Conservation (phyloP, 495 filamentous ascomycete species). For the Xylaria acuta region DNA sequence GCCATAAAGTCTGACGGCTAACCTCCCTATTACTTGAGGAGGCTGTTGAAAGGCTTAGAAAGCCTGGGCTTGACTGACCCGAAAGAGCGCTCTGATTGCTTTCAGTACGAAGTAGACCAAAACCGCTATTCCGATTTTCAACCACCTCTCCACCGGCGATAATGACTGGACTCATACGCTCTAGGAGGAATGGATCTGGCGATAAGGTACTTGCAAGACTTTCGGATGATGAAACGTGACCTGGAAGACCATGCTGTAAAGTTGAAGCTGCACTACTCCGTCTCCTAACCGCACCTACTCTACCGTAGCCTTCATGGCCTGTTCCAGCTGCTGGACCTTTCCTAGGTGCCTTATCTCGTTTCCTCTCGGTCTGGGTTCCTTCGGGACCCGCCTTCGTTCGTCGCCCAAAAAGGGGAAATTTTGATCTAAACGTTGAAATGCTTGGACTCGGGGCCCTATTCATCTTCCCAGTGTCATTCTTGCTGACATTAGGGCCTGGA, state of each 20-base stretch:
- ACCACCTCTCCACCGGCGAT: slow-evolving; percentile 76
- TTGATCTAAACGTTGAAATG: slow-evolving; percentile 49
- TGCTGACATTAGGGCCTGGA: slow-evolving; percentile 31
- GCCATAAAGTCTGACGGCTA: slow-evolving; percentile 55
- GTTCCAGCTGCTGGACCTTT: slow-evolving; percentile 93
- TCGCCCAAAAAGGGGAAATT: slow-evolving; percentile 80
- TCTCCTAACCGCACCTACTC: slow-evolving; percentile 64
- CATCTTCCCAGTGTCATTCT: slow-evolving; percentile 42
- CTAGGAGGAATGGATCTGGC: slow-evolving; percentile 63
- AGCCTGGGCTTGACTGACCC: slow-evolving; percentile 59
- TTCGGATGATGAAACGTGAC: slow-evolving; percentile 56
- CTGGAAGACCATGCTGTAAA: slow-evolving; percentile 53
- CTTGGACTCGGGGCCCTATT: slow-evolving; percentile 57
- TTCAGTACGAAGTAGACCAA: slow-evolving; percentile 63
- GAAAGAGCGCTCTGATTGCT: slow-evolving; percentile 65
- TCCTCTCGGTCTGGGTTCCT: slow-evolving; percentile 53
- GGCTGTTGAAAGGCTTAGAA: slow-evolving; percentile 48
- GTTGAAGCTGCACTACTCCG: slow-evolving; percentile 62
- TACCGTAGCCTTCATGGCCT: slow-evolving; percentile 94
- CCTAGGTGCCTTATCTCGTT: slow-evolving; percentile 61
- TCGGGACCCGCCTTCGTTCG: slow-evolving; percentile 71
- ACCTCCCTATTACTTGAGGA: slow-evolving; percentile 51
- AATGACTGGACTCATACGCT: slow-evolving; percentile 84
- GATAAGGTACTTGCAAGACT: slow-evolving; percentile 50
- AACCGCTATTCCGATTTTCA: slow-evolving; percentile 62